A percentile compares a stretch with the other conserved stretches of the same genome.
phyloP scores from a whole-genome alignment of 148 eudicot genomes.

The Tetragonia tetragonoides region DNA sequence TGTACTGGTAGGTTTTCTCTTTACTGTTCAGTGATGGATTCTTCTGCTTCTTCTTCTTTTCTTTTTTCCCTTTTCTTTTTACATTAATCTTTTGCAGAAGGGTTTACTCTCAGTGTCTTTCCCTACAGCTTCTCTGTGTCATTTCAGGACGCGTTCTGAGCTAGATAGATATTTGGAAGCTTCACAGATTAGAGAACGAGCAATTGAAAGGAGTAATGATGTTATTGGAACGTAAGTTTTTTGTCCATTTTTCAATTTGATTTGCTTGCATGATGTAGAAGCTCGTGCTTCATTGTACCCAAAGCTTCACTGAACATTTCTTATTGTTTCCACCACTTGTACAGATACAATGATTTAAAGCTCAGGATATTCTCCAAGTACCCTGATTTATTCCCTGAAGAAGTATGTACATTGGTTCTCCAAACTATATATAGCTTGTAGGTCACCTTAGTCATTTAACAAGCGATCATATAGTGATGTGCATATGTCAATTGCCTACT shows the following conservation, averaged over 20 bases:
- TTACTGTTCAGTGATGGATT: slow-evolving; percentile 8
- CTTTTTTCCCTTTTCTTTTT: background rate
- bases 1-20: slow-evolving; percentile 68
- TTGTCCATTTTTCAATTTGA: background rate
- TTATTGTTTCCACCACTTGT: slow-evolving; percentile 20
- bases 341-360: slow-evolving; percentile 85
- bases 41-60: background rate
- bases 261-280: background rate
- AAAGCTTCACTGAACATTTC: background rate
- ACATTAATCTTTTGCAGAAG: slow-evolving; percentile 26
- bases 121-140: slow-evolving; percentile 65
- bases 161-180: slow-evolving; percentile 91
- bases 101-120: slow-evolving; percentile 50
- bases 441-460: background rate
- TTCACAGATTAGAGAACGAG: slow-evolving; percentile 88
- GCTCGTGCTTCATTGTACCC: background rate
- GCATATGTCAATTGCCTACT: background rate
- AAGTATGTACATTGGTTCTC: slow-evolving; percentile 39
- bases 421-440: background rate
- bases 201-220: slow-evolving; percentile 84
- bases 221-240: slow-evolving; percentile 89
- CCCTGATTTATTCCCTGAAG: slow-evolving; percentile 91
- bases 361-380: slow-evolving; percentile 84
- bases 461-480: background rate
- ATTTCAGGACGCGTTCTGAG: slow-evolving; percentile 97